Evolutionary conservation across 2,329 filamentous ascomycete species (phyloP).

Genomic region (Sclerotinia trifoliorum): DNA sequence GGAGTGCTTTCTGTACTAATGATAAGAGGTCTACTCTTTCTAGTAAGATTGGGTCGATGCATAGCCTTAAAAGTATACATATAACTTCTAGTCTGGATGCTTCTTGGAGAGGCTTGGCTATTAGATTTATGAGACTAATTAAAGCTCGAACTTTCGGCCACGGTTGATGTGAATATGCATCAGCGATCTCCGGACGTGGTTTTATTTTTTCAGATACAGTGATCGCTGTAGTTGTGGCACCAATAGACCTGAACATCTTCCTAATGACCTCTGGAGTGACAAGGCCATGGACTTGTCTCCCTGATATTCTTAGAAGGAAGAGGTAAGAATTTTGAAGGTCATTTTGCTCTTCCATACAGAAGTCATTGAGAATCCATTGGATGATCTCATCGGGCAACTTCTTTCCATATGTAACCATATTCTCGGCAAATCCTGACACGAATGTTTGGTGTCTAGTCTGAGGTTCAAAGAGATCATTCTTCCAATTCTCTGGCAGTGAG

Average conservation of each 20-base stretch:
- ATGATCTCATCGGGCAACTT: conserved; percentile 63
- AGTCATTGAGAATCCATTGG: conserved; percentile 62
- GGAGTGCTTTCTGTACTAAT: conserved; percentile 46
- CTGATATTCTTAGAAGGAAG: conserved; percentile 49
- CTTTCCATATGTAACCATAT: conserved; percentile 48
- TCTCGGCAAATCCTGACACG: conserved; percentile 59
- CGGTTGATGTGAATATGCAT: conserved; percentile 33
- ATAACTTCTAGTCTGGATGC: conserved; percentile 41
- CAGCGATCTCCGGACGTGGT: conserved; percentile 25
- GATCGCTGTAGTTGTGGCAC: conserved; percentile 51
- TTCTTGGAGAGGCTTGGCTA: conserved; percentile 35
- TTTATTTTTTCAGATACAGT: conserved; percentile 33
- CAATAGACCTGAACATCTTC: conserved; percentile 57
- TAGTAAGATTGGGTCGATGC: conserved; percentile 52
- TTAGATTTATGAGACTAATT: conserved; percentile 30
- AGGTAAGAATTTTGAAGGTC: conserved; percentile 61
- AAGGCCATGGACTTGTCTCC: conserved; percentile 46
- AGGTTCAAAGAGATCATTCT: conserved; percentile 45
- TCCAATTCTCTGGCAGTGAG: conserved; percentile 30
- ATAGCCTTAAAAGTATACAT: conserved; percentile 53
- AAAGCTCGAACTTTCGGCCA: conserved; percentile 35
- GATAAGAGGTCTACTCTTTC: conserved; percentile 45
- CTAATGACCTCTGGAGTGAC: conserved; percentile 49
- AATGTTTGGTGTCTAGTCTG: conserved; percentile 57
- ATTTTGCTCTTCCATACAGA: conserved; percentile 54